Evolutionary conservation across 2,329 filamentous ascomycete genomes (phyloP), one percentile per base, ranked within the genome.

Genomic region (Ophiosphaerella korrae): DNA sequence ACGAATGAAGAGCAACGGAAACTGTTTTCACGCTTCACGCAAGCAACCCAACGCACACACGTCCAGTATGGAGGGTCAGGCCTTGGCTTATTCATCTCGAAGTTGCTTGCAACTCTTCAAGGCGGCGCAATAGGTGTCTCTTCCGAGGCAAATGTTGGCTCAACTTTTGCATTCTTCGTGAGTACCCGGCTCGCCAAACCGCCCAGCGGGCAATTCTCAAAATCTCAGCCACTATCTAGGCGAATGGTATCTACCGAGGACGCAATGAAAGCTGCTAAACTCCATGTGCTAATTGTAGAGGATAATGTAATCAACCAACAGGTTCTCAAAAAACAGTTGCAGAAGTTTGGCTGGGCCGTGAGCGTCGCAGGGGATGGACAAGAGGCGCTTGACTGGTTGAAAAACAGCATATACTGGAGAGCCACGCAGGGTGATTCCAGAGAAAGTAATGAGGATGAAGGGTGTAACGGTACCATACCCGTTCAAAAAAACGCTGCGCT

Each of bases 121-220:
- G 75, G 75, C 3, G 76, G 76, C 7, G 68, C 75, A n/a, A 77
- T 78, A 16, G 75, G 76, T 5, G 75, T 78, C 8, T 60, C 57
- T 2, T 75, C 75, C 1, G 57, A 55, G 16, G 66, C 70, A 38
- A 64, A 66, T 1, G 40, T 62, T 26, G 68, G 68, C 1, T 73
- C 70, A 11, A 76, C 68, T 0, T 78, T 78, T 32, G 73, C 68
- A 0, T 77, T 78, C 59, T 78, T 73, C 59, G 66, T 77, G 61
- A 61, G 60, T 32, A 60, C 60, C 1, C 57, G 68, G 7, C 53
- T 62, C 13, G 58, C 60, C 21, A 26, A 52, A 8, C 44, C 52
- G 35, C 57, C 61, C 8, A 33, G 43, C 4, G 44, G 43, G 7
- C 46, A 34, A 7, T 24, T 44, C 9, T 29, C 48, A 2, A 41